Conservation (phyloP, 176 grass and related monocot genomes). For the Triticum dicoccoides region DNA sequence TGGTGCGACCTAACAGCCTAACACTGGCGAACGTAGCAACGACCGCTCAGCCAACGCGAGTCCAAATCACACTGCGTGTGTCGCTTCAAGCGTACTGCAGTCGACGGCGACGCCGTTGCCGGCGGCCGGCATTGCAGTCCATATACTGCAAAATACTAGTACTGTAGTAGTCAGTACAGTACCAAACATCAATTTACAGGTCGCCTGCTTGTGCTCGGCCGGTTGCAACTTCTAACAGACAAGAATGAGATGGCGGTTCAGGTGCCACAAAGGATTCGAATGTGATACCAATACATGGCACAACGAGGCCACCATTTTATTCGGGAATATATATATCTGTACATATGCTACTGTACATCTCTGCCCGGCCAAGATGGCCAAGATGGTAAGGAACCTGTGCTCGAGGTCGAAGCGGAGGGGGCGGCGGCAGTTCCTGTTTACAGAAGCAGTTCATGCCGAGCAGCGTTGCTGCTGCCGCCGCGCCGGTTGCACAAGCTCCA, state of each 20-base stretch:
- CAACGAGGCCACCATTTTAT: not conserved
- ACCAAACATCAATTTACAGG: not conserved
- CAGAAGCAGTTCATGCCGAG: not conserved
- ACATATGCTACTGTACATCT: slow-evolving; percentile 14
- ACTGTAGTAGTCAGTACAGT: not conserved
- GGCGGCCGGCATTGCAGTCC: not conserved
- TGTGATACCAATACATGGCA: not conserved
- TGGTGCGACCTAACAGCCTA: slow-evolving; percentile 28
- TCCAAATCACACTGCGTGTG: not conserved
- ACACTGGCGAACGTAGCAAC: not conserved
- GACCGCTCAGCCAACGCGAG: not conserved
- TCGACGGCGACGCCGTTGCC: not conserved
- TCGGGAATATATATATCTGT: not conserved
- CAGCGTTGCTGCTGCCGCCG: not conserved
- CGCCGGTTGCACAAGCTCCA: not conserved
- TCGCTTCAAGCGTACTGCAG: not conserved
- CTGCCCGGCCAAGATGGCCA: not conserved
- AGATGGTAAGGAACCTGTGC: not conserved
- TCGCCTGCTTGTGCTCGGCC: not conserved
- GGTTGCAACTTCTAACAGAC: too few relatives aligned
- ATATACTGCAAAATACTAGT: not conserved
- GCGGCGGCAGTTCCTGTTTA: not conserved
- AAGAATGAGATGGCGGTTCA: not conserved
- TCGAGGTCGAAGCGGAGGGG: not conserved
- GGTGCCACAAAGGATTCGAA: not conserved